These are phyloP conservation scores for Stemphylium lycopersici DNA, from an alignment of 2,329 filamentous ascomycete genomes.

Conservation along the genomic window DNA sequence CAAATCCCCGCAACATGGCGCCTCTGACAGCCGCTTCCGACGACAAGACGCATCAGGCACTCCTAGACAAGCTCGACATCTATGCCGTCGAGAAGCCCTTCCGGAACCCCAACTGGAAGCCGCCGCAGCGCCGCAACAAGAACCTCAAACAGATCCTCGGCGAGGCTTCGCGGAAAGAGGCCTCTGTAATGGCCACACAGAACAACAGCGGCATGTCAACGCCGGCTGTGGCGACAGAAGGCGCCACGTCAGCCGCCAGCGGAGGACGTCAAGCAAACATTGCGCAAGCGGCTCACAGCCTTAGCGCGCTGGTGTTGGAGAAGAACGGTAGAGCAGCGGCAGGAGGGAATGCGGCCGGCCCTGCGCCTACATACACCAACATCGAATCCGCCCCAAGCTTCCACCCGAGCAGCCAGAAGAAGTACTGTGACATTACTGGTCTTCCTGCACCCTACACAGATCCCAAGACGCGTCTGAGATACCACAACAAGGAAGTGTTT, in stretches of 20 bases:
- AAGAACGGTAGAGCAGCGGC: constrained; percentile 64
- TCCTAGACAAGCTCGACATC: constrained; percentile 92
- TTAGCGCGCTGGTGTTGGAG: constrained; percentile 87
- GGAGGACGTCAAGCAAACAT: constrained; percentile 68
- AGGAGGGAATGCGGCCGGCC: constrained; percentile 56
- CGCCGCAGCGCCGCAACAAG: constrained; percentile 95
- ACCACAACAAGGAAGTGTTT: constrained; percentile 94
- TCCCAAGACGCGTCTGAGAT: constrained; percentile 90
- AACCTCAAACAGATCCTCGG: constrained; percentile 96
- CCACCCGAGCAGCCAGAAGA: constrained; percentile 75
- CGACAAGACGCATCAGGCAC: constrained; percentile 77
- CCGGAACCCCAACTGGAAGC: constrained; percentile 88
- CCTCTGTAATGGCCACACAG: constrained; percentile 83
- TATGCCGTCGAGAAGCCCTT: constrained; percentile 85
- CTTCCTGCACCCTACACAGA: constrained; percentile 90
- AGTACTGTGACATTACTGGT: constrained; percentile 96
- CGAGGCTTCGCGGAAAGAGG: constrained; percentile 86
- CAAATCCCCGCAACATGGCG: constrained; percentile 52
- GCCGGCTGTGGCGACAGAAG: constrained; percentile 51
- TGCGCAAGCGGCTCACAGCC: constrained; percentile 83
- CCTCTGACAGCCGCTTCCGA: constrained; percentile 73
- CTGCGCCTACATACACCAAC: constrained; percentile 86
- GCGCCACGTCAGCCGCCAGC: constrained; percentile 65
- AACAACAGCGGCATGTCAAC: constrained; percentile 82
- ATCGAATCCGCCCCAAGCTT: constrained; percentile 93